phyloP scores from a whole-genome alignment of 371 early-diverging fungal genomes.

The Nosema granulosis region DNA sequence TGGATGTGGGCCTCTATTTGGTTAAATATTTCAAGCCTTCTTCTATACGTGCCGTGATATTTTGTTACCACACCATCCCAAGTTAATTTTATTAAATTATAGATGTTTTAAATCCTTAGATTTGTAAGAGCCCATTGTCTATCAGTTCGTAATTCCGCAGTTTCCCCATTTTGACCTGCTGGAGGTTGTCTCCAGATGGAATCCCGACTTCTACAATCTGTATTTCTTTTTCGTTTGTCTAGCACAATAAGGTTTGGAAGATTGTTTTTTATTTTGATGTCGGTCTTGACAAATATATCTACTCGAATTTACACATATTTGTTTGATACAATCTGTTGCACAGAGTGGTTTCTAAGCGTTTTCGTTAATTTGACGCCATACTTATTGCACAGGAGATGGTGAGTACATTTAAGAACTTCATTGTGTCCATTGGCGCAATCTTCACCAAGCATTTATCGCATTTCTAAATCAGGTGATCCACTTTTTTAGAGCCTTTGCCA shows the following conservation, averaged over 20 bases:
- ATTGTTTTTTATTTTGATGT: not conserved
- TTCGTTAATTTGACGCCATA: not conserved
- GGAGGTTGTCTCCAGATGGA: not conserved
- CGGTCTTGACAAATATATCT: not conserved
- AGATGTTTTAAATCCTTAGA: not conserved
- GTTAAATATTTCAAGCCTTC: not conserved
- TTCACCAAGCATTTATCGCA: not conserved
- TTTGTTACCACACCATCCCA: not conserved
- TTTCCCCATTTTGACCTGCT: not conserved
- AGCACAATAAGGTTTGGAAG: not conserved
- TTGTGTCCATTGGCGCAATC: not conserved
- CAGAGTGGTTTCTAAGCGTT: not conserved
- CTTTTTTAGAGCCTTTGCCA: not conserved
- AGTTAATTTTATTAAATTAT: not conserved
- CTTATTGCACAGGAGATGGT: not conserved
- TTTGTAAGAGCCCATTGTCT: not conserved
- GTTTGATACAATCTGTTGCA: not conserved
- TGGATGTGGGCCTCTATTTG: not conserved
- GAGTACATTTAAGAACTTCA: not conserved
- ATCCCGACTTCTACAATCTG: not conserved
- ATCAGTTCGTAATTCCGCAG: not conserved
- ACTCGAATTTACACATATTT: not conserved
- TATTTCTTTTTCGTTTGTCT: not conserved
- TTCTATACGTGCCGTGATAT: not conserved
- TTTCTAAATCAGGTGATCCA: not conserved